phyloP scores from a whole-genome alignment of 2,329 filamentous ascomycete species.

The Lecanoromycetidae sp. region DNA sequence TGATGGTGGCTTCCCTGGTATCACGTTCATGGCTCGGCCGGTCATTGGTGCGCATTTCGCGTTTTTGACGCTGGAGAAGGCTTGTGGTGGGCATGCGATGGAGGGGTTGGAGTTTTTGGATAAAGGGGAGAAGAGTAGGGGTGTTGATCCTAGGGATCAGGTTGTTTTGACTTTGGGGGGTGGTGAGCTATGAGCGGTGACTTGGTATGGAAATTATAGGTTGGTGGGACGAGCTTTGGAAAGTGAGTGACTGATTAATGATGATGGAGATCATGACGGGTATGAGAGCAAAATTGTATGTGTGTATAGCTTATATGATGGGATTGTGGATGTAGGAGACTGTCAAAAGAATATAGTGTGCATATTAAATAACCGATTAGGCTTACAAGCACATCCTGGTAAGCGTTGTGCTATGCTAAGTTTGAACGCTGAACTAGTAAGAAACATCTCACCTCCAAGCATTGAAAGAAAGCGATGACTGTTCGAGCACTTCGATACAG shows the following conservation, averaged over 20 bases:
- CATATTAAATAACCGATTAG: no score
- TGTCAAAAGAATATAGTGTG: no score
- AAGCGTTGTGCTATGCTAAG: no score
- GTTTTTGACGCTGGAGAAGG: conserved; percentile 67
- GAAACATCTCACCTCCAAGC: no score
- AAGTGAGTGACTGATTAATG: not conserved
- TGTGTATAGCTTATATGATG: no score
- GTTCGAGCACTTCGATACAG: no score
- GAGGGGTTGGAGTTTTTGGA: conserved; percentile 42
- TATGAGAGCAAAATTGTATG: no score
- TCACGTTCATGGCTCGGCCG: conserved; percentile 67
- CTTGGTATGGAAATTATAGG: not conserved
- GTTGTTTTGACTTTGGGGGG: not conserved
- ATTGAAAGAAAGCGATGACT: no score
- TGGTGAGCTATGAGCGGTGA: not conserved
- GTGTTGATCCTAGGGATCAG: not conserved
- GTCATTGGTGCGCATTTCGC: conserved; percentile 81
- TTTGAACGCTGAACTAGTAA: no score
- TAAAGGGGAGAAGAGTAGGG: conserved; percentile 18
- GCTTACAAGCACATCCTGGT: no score
- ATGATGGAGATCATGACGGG: no score
- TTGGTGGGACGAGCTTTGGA: not conserved
- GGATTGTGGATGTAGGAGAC: no score
- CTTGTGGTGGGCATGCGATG: conserved; percentile 58
- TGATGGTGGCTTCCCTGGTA: conserved; percentile 59